Evolutionary conservation across 805 yeast genomes (phyloP).

Genomic region (Metschnikowia lunata): DNA sequence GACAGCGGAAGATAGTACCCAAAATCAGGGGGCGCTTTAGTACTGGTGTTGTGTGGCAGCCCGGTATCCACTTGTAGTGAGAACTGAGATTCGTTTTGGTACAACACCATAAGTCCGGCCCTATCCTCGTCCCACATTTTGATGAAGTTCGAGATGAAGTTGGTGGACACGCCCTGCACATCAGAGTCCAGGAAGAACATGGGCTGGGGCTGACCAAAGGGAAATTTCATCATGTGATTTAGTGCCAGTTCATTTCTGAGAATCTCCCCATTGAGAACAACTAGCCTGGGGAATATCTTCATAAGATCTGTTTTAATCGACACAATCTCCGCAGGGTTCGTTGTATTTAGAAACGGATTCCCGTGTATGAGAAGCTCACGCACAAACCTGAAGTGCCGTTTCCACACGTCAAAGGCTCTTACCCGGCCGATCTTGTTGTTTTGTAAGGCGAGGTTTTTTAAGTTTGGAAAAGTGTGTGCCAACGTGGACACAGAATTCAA

Average conservation of each 20-base stretch:
- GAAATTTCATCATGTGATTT: conserved; percentile 47
- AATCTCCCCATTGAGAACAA: conserved; percentile 70
- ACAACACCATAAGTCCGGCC: conserved; percentile 61
- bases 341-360: conserved; percentile 61
- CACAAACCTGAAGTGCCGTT: conserved; percentile 64
- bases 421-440: conserved; percentile 63
- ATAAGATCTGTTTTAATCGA: conserved; percentile 58
- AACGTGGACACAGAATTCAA: conserved; percentile 55
- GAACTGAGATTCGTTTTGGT: conserved; percentile 80
- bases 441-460: conserved; percentile 75
- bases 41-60: conserved; percentile 46
- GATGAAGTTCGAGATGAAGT: conserved; percentile 70
- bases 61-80: conserved; percentile 73
- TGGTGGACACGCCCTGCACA: conserved; percentile 66
- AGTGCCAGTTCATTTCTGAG: conserved; percentile 72
- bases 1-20: conserved; percentile 69
- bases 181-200: conserved; percentile 80
- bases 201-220: conserved; percentile 49
- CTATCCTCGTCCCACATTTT: conserved; percentile 82
- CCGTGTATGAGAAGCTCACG: conserved; percentile 75
- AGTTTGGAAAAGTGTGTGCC: conserved; percentile 67
- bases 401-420: conserved; percentile 67
- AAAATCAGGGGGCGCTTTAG: conserved; percentile 41
- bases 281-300: conserved; percentile 72
- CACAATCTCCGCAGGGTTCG: conserved; percentile 26